Base-by-base conservation (phyloP, 106 monocot genomes). In the Iris macrosiphon region DNA sequence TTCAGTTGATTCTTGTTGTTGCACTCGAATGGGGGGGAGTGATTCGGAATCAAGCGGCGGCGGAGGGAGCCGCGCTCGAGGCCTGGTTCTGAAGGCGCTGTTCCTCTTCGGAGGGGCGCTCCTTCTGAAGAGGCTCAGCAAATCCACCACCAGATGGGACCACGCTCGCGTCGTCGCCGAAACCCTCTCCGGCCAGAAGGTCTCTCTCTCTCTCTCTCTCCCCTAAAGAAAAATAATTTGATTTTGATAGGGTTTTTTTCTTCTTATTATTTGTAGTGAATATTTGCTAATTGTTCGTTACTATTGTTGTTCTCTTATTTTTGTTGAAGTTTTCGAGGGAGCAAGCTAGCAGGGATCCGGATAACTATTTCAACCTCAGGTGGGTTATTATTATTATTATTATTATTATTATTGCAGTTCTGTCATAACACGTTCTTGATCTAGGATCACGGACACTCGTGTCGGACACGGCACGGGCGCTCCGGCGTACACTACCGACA, bases 101-200 rank as follows among this genome's bases (percentile, higher is more conserved):
- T 69, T 89, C 24, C 62, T 89, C 19, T 52, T 89, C 45, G 94
- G 94, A 18, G 94, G 94, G 12, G 84, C 68, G 40, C 41, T 89
- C 7, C 73, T 89, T 22, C 55, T 89, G 3, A 84, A 74, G 70
- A 66, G 84, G 75, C 65, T 89, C 42, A 63, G 81, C 20, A 81
- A 74, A 49, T 85, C 89, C 44, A 95, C 81, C 39, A 89, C 89
- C 7, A 60, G 82, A 26, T 79, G 94, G 89, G 94, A 95, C 65
- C 94, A 95, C 34, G 82, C 94, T 30, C 94, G 81, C 22, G 77
- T 67, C 40, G 89, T 95, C 8, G 84, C 89, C 37, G 76, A 89
- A 29, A 62, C 85, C 27, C 85, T 95, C 59, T 67, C 68, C 20
- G 89, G 89, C 24, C 89, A 89, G 68, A 95, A 95, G 79, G 94